Conservation (phyloP, 495 filamentous ascomycete species). For the Polyplosphaeria fusca region DNA sequence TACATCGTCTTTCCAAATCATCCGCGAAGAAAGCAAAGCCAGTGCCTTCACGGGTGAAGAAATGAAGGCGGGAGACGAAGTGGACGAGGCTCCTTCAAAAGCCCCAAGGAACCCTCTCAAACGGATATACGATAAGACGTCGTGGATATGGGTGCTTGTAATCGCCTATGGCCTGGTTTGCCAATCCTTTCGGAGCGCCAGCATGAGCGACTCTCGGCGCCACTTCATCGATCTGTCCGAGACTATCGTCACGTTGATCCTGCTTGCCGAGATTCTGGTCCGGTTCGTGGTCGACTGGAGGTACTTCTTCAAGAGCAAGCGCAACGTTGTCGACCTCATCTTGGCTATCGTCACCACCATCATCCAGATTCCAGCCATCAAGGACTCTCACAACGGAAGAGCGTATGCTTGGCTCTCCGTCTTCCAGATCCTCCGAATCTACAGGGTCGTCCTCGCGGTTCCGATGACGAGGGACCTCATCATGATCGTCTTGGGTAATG, state of each 20-base stretch:
- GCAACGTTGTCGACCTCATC: conserved; percentile 75
- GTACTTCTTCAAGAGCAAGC: conserved; percentile 64
- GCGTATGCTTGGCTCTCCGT: conserved; percentile 85
- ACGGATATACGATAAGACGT: conserved; percentile 65
- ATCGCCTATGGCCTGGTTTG: conserved; percentile 74
- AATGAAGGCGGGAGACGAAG: conserved; percentile 43
- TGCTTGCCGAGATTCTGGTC: conserved; percentile 78
- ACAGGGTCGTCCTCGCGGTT: conserved; percentile 86
- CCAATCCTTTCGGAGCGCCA: conserved; percentile 70
- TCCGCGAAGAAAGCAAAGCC: conserved; percentile 89
- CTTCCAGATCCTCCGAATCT: conserved; percentile 90
- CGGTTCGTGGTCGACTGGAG: conserved; percentile 77
- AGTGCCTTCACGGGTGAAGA: conserved; percentile 87
- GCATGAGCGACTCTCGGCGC: conserved; percentile 59
- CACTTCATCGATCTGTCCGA: conserved; percentile 66
- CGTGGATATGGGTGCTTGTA: conserved; percentile 74
- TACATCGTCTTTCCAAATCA: conserved; percentile 97
- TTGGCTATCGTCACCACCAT: conserved; percentile 77
- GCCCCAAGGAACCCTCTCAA: conserved; percentile 58
- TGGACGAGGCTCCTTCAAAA: conserved; percentile 31
- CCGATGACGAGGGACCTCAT: conserved; percentile 83
- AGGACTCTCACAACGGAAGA: conserved; percentile 58
- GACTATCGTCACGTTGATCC: conserved; percentile 69
- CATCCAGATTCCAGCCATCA: conserved; percentile 83
- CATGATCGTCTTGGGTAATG: conserved; percentile 80